Evolutionary conservation across 139 green algal genomes (phyloP), one percentile per base, ranked within the genome.

Genomic region (Coelastrella sp.): DNA sequence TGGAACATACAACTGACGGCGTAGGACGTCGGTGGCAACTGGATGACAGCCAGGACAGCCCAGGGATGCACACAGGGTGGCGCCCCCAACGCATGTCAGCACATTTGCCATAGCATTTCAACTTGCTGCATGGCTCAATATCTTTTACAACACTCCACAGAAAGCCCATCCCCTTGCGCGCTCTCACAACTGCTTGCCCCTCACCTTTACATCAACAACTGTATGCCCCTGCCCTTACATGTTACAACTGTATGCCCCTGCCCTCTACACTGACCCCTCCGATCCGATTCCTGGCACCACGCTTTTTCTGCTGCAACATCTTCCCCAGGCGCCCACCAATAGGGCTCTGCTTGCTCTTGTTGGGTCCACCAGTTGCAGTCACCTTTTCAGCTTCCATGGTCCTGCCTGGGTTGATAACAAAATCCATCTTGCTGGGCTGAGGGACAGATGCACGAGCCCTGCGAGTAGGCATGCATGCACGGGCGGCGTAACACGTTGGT

Each of bases 331-430:
- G 25, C 6, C 68, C 84, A 9, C 68, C 68, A 58, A 88, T 88
- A 17, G 84, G 84, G 7, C 19, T 70, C 7, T 65, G 58, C 68
- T 88, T 81, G 66, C 17, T 24, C 68, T 88, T 88, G 66, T 12
- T 7, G 19, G 20, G 9, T 15, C 9, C 68, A 35, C 14, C 68
- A 24, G 11, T 68, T 9, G 24, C 15, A 5, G 15, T 19, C 8
- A 58, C 74, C 25, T 80, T 80, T 22, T 58, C n/a, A 17, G 82
- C 25, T 24, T 87, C 82, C 82, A 79, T 22, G 17, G 35, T 80
- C 65, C 68, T 88, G 84, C 84, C 84, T 14, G 84, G 84, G 84
- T 88, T 88, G 84, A 88, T 88, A 8, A 88, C 84, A 81, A 88
- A 88, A 57, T 88, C 84, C 84, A 88, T 88, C 68, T 68, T 80